Conservation (phyloP, 331 rosid species). For the Saraca asoca region DNA sequence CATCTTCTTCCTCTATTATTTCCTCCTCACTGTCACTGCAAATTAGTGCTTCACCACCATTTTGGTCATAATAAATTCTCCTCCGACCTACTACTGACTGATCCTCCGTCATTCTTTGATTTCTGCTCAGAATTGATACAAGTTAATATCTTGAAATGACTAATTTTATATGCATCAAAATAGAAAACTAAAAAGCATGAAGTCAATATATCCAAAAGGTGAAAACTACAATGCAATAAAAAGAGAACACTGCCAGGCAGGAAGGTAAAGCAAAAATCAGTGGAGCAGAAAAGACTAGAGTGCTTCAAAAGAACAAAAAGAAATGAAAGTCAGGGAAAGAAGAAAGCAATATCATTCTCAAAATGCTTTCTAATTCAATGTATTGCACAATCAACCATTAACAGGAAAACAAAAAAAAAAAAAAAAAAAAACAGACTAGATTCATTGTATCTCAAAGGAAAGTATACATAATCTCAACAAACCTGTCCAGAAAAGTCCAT, state of each 20-base stretch:
- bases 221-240: slow-evolving; percentile 12
- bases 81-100: slow-evolving; percentile 96
- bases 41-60: slow-evolving; percentile 95
- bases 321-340: neutral
- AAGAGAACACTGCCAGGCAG: neutral
- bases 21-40: slow-evolving; percentile 99
- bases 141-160: slow-evolving; percentile 25
- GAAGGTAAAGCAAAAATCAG: slow-evolving; percentile 6
- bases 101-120: slow-evolving; percentile 99
- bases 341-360: slow-evolving; percentile 1
- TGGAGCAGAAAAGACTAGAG: slow-evolving; percentile 1
- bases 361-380: slow-evolving; percentile 14
- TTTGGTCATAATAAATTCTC: slow-evolving; percentile 96
- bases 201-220: slow-evolving; percentile 13
- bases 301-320: slow-evolving; percentile 11
- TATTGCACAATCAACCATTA: slow-evolving; percentile 12
- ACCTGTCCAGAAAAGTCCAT: no score
- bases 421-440: neutral
- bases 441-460: neutral
- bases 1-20: slow-evolving; percentile 85
- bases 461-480: no score
- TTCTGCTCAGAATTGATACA: slow-evolving; percentile 55
- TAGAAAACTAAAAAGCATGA: slow-evolving; percentile 22
- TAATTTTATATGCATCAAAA: slow-evolving; percentile 10
- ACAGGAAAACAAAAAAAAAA: neutral